A percentile compares a stretch with the other conserved stretches of the same genome.
Evolutionary conservation across 2,329 filamentous ascomycete genomes (phyloP).

Genomic region (Neocatenulostroma microsporum): DNA sequence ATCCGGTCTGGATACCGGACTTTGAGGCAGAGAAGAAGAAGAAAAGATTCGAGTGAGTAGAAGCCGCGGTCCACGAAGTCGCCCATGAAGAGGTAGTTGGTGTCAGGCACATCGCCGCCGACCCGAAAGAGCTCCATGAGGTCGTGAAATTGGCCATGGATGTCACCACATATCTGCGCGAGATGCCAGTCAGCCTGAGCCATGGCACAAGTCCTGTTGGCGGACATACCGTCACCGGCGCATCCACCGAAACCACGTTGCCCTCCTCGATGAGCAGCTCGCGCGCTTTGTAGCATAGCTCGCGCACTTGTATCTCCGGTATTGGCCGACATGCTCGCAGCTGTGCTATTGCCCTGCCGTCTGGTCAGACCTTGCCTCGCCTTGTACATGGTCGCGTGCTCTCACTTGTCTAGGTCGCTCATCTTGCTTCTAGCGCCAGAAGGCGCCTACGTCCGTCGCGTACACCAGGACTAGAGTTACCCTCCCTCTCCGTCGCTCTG

Average conservation of each 20-base stretch:
- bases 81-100: slow-evolving; percentile 96
- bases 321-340: slow-evolving; percentile 93
- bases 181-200: slow-evolving; percentile 11
- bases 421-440: slow-evolving; percentile 43
- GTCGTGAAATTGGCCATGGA: slow-evolving; percentile 94
- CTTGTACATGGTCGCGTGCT: slow-evolving; percentile 9
- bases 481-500: no score
- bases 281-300: slow-evolving; percentile 93
- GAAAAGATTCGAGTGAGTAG: slow-evolving; percentile 94
- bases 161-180: slow-evolving; percentile 80
- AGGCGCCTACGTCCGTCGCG: slow-evolving; percentile 10
- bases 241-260: slow-evolving; percentile 91
- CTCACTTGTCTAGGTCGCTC: slow-evolving; percentile 89
- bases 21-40: slow-evolving; percentile 91
- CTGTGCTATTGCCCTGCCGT: slow-evolving; percentile 80
- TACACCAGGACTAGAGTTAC: no score
- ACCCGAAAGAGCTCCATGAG: slow-evolving; percentile 95
- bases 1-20: slow-evolving; percentile 96
- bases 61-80: slow-evolving; percentile 98
- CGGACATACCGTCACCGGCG: slow-evolving; percentile 70
- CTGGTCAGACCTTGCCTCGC: slow-evolving; percentile 8
- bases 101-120: slow-evolving; percentile 87
- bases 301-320: slow-evolving; percentile 87
- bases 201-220: background rate
- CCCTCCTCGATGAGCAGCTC: slow-evolving; percentile 96